A percentile compares a stretch with the other conserved stretches of the same genome.
Evolutionary conservation across 129 eudicot genomes (phyloP).

Genomic region (Flaveria brownii): DNA sequence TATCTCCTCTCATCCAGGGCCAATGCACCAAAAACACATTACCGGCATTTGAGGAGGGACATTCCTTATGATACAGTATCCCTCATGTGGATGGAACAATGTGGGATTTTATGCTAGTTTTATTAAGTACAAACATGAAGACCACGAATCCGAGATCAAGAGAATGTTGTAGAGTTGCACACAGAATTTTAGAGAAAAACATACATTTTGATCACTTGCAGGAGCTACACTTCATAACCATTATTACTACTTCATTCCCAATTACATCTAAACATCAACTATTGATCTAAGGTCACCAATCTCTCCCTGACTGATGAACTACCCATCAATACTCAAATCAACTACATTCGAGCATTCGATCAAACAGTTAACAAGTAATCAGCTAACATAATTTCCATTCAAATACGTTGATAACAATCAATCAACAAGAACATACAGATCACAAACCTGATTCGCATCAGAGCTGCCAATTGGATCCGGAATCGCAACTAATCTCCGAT

Average conservation of each 20-base stretch:
- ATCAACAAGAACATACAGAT: conserved; percentile 6
- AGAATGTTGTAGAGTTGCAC: too few species aligned
- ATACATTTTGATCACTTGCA: too few species aligned
- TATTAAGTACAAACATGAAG: too few species aligned
- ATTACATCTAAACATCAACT: neutral
- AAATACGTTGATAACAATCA: neutral
- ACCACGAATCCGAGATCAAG: too few species aligned
- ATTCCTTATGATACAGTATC: too few species aligned
- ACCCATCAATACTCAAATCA: conserved; percentile 11
- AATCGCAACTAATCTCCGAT: conserved; percentile 17
- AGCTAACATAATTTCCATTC: neutral
- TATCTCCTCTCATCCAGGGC: too few species aligned
- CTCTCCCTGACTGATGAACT: neutral
- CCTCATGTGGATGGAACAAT: too few species aligned
- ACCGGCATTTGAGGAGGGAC: too few species aligned
- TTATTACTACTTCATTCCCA: neutral
- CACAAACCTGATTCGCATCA: conserved; percentile 32
- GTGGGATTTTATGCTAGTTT: too few species aligned
- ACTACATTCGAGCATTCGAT: neutral
- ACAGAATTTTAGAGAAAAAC: too few species aligned
- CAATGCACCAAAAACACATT: too few species aligned
- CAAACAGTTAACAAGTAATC: conserved; percentile 25
- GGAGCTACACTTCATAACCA: too few species aligned
- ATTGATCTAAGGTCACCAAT: neutral
- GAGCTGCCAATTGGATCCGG: conserved; percentile 18